These are phyloP conservation scores for Bacidia rubella DNA, from an alignment of 495 filamentous ascomycete genomes.

Conservation along the genomic window DNA sequence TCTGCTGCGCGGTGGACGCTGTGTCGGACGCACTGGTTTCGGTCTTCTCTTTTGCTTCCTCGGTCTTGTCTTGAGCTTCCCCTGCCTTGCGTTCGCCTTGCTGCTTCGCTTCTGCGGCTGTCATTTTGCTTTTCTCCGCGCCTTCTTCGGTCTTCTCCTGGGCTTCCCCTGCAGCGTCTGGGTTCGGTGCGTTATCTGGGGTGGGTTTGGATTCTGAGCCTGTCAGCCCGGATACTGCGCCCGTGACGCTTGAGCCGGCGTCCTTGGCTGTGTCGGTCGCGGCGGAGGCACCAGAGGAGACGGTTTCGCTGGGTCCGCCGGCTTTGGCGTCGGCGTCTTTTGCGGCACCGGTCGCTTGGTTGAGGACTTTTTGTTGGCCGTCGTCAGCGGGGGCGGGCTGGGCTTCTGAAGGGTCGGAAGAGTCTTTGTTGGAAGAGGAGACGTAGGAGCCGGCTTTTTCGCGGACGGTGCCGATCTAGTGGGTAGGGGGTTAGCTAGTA, in stretches of 20 bases:
- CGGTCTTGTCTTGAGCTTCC: not conserved
- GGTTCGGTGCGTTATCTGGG: too few relatives aligned
- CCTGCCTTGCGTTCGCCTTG: not conserved
- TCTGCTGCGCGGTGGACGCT: conserved; percentile 4
- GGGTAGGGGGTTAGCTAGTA: not conserved
- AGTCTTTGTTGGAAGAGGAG: not conserved
- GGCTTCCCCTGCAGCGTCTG: not conserved
- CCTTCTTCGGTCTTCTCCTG: not conserved
- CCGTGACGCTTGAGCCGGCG: not conserved
- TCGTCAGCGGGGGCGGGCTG: not conserved
- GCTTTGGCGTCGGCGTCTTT: conserved; percentile 1
- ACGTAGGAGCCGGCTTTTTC: conserved; percentile 13
- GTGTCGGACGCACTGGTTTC: conserved; percentile 3
- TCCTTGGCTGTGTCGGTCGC: not conserved
- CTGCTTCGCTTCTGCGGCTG: not conserved
- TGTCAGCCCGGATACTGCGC: not conserved
- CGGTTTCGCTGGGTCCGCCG: not conserved
- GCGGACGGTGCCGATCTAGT: conserved; percentile 12
- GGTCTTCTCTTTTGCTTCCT: not conserved
- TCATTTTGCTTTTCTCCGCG: not conserved
- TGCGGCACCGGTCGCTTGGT: conserved; percentile 2
- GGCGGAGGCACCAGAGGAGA: not conserved
- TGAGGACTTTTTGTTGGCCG: conserved; percentile 2
- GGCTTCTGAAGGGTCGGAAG: not conserved
- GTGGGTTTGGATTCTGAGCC: not conserved